Conservation (phyloP, 805 yeast genomes). For the Vanderwaltozyma tropicalis region DNA sequence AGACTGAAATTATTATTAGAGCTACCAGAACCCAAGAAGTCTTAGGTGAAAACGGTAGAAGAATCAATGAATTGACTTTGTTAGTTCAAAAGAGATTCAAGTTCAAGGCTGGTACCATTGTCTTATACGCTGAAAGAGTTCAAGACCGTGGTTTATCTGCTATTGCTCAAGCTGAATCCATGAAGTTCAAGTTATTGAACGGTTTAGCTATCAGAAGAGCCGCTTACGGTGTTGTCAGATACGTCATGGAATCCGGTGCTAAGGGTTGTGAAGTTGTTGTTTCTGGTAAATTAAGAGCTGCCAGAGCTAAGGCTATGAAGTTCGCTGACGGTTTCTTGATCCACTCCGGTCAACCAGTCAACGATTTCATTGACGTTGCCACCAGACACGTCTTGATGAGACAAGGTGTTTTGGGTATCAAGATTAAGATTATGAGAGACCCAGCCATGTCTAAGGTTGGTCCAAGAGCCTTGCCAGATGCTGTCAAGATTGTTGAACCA, state of each 20-base stretch:
- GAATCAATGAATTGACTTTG: conserved; percentile 97
- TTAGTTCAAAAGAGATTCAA: conserved; percentile 98
- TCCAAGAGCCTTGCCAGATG: conserved; percentile 92
- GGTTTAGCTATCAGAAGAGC: conserved; percentile 99
- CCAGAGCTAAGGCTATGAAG: conserved; percentile 99
- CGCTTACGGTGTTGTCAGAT: conserved; percentile 99
- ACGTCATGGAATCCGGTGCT: conserved; percentile 99
- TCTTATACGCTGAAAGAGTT: conserved; percentile 96
- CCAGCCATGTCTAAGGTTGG: conserved; percentile 79
- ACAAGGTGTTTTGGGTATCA: conserved; percentile 99
- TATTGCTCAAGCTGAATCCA: conserved; percentile 98
- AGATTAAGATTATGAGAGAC: conserved; percentile 99
- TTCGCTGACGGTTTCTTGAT: conserved; percentile 99
- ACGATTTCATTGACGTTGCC: conserved; percentile 96
- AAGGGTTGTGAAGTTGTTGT: conserved; percentile 99
- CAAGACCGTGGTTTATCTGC: conserved; percentile 99
- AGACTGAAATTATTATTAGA: conserved; percentile 96
- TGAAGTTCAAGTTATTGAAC: conserved; percentile 93
- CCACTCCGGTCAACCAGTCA: conserved; percentile 99
- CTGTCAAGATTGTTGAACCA: conserved; percentile 85
- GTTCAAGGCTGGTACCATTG: conserved; percentile 85
- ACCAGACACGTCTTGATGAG: conserved; percentile 99
- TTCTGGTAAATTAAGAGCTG: conserved; percentile 99
- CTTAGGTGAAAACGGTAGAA: conserved; percentile 99
- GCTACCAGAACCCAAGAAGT: conserved; percentile 98